Evolutionary conservation across 1,284 basidiomycete species (phyloP).

Genomic region (Cutaneotrichosporon mucoides): DNA sequence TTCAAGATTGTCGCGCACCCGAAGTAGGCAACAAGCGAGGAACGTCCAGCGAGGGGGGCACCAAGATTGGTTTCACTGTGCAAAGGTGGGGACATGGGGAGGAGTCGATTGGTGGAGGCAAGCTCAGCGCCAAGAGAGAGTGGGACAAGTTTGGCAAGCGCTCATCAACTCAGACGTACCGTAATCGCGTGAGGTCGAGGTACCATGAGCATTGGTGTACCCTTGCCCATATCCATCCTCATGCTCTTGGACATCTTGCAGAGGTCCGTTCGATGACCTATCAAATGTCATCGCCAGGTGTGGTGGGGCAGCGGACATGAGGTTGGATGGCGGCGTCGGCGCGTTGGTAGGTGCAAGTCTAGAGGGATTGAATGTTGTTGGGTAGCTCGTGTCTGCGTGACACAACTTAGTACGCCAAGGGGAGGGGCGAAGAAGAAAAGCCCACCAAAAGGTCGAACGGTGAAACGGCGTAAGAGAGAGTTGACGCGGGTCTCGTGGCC

Average conservation of each 20-base stretch:
- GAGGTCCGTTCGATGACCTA: not conserved
- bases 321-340: not conserved
- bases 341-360: not conserved
- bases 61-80: too few species aligned
- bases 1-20: not conserved
- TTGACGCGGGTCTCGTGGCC: too few species aligned
- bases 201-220: too few species aligned
- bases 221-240: not conserved
- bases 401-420: too few species aligned
- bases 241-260: conserved; percentile 1
- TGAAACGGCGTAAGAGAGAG: too few species aligned
- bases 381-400: not conserved
- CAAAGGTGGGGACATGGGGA: too few species aligned
- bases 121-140: too few species aligned
- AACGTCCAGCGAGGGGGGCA: too few species aligned
- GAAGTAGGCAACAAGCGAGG: too few species aligned
- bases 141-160: not conserved
- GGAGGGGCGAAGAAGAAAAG: not conserved
- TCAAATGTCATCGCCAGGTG: not conserved
- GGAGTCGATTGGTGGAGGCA: too few species aligned
- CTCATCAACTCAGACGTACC: not conserved
- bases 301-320: not conserved
- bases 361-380: too few species aligned
- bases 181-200: not conserved
- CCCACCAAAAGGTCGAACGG: too few species aligned